These are phyloP conservation scores for Brettanomyces sp. DNA, from an alignment of 805 yeast genomes.

Conservation along the genomic window DNA sequence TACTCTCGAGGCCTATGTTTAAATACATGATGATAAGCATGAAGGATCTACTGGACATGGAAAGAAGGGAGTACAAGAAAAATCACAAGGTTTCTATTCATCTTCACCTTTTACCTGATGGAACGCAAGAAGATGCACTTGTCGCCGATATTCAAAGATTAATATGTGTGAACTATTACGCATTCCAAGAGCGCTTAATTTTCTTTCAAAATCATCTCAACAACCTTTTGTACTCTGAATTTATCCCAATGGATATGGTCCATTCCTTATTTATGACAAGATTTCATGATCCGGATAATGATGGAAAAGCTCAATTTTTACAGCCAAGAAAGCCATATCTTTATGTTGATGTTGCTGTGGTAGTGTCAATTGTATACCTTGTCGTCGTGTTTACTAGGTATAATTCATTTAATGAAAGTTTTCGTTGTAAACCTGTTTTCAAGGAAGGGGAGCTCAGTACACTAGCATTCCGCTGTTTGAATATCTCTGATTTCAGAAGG, in stretches of 20 bases:
- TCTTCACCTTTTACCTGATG: not conserved
- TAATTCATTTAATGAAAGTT: not conserved
- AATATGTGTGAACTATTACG: not conserved
- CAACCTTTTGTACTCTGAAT: not conserved
- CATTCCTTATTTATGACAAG: not conserved
- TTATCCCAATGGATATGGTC: conserved; percentile 1
- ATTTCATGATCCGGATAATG: not conserved
- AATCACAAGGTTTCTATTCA: not conserved
- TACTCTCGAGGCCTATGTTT: not conserved
- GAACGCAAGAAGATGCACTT: not conserved
- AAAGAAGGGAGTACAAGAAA: not conserved
- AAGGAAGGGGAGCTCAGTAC: not conserved
- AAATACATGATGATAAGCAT: not conserved
- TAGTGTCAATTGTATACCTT: not conserved
- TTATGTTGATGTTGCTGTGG: not conserved
- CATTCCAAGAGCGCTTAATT: not conserved
- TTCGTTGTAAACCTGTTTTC: not conserved
- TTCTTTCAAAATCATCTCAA: conserved; percentile 1
- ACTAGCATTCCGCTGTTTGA: not conserved
- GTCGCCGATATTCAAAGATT: not conserved
- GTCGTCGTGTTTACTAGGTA: not conserved
- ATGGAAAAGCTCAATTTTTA: not conserved
- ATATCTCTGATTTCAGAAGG: not conserved
- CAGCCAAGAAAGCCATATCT: not conserved
- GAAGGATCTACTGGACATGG: not conserved